These are phyloP conservation scores for Strobilomyces echinocephalus DNA, from an alignment of 768 basidiomycete species.

Conservation along the genomic window DNA sequence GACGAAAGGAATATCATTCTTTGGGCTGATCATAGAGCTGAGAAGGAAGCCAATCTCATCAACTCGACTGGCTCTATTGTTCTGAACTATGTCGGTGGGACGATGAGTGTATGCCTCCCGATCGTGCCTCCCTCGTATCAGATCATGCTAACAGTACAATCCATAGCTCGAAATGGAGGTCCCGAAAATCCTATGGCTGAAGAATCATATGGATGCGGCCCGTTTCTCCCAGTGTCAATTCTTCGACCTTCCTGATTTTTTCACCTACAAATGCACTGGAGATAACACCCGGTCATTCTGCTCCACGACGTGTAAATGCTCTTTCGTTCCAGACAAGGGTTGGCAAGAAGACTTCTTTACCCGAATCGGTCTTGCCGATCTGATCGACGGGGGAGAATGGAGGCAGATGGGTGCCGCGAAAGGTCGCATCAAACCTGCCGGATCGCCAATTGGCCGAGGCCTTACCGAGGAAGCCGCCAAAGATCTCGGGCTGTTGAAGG, in stretches of 20 bases:
- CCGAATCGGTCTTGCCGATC: slow-evolving; percentile 72
- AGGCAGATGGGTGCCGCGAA: slow-evolving; percentile 67
- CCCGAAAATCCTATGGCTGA: slow-evolving; percentile 96
- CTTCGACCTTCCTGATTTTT: slow-evolving; percentile 91
- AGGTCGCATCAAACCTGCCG: slow-evolving; percentile 71
- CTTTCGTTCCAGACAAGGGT: slow-evolving; percentile 79
- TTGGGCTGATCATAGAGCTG: slow-evolving; percentile 96
- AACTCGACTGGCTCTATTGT: slow-evolving; percentile 81
- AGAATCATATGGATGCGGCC: slow-evolving; percentile 72
- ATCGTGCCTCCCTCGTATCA: not conserved
- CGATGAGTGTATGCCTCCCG: slow-evolving; percentile 70
- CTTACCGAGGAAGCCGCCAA: slow-evolving; percentile 73
- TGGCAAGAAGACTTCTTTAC: slow-evolving; percentile 90
- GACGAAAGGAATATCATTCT: slow-evolving; percentile 86
- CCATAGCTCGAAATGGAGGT: slow-evolving; percentile 94
- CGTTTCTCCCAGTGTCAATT: slow-evolving; percentile 75
- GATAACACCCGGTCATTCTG: slow-evolving; percentile 75
- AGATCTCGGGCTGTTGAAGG: slow-evolving; percentile 79
- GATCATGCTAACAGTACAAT: slow-evolving; percentile 3
- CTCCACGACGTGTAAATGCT: slow-evolving; percentile 95
- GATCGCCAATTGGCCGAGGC: slow-evolving; percentile 78
- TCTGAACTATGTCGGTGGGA: slow-evolving; percentile 92
- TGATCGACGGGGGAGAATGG: slow-evolving; percentile 61
- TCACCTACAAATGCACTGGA: slow-evolving; percentile 88
- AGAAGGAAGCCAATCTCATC: slow-evolving; percentile 86